phyloP scores from a whole-genome alignment of 768 basidiomycete genomes.

The Lentinula sp. region DNA sequence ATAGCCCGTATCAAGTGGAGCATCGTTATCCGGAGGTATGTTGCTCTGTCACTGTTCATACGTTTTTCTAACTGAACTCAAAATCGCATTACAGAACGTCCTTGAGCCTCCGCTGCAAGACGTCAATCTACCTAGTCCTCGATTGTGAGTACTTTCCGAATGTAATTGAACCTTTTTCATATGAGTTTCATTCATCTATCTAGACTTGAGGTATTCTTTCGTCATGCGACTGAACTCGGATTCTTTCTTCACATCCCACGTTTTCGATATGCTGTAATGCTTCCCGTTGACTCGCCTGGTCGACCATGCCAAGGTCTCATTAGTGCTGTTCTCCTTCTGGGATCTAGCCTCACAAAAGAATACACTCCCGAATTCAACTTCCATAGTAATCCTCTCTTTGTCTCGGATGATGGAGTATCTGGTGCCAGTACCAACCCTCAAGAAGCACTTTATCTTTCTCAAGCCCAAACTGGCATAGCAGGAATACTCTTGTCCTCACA shows the following conservation, averaged over 20 bases:
- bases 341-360: constrained; percentile 32
- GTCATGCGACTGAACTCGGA: constrained; percentile 51
- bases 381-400: neutral
- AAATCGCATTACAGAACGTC: neutral
- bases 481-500: constrained; percentile 8
- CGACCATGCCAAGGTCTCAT: constrained; percentile 44
- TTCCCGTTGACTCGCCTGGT: constrained; percentile 39
- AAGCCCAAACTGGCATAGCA: constrained; percentile 31
- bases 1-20: constrained; percentile 10
- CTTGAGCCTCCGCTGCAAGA: neutral
- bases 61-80: neutral
- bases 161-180: too few relatives aligned
- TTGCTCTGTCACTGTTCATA: neutral
- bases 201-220: constrained; percentile 55
- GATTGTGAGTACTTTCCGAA: neutral
- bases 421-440: constrained; percentile 18
- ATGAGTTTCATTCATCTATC: too few relatives aligned
- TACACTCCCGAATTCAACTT: constrained; percentile 13
- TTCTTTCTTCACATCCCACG: constrained; percentile 55
- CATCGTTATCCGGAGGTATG: neutral
- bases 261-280: constrained; percentile 41
- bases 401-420: neutral
- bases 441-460: constrained; percentile 41
- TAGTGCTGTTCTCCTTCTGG: constrained; percentile 47
- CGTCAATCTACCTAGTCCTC: neutral